Conservation (phyloP, 164 flowering plant genomes). For the Akebia trifoliata region DNA sequence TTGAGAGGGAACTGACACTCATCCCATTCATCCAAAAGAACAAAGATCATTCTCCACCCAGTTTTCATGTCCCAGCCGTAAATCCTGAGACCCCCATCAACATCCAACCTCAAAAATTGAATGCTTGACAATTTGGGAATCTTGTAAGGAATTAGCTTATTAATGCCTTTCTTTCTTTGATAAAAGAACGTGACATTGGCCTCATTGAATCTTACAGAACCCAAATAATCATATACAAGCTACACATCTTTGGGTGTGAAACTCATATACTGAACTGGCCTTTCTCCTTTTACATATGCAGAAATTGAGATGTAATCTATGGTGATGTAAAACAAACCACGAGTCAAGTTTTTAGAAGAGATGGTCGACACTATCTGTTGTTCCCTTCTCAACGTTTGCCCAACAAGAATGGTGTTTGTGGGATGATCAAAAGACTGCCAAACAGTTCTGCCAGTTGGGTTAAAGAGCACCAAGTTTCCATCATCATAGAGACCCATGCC, state of each 20-base stretch:
- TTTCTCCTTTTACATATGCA: background rate
- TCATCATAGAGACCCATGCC: background rate
- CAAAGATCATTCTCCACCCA: background rate
- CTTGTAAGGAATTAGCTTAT: background rate
- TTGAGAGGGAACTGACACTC: constrained; percentile 6
- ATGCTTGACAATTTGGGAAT: background rate
- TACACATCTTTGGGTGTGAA: background rate
- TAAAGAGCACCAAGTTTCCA: constrained; percentile 2
- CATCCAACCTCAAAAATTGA: background rate
- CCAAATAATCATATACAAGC: background rate
- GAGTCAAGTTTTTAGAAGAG: constrained; percentile 17
- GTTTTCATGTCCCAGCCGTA: background rate
- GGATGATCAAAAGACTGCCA: constrained; percentile 36
- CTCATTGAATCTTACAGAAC: background rate
- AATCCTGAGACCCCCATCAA: constrained; percentile 2
- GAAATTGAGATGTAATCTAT: background rate
- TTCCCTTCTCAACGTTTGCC: constrained; percentile 15
- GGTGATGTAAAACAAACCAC: background rate
- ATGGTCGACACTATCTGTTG: constrained; percentile 14
- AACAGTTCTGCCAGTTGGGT: background rate
- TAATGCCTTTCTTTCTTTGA: background rate
- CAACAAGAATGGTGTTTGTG: constrained; percentile 23
- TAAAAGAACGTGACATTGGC: background rate
- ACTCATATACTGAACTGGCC: background rate
- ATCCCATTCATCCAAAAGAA: background rate